Conservation (phyloP, 768 basidiomycete genomes). For the Russula sp. region DNA sequence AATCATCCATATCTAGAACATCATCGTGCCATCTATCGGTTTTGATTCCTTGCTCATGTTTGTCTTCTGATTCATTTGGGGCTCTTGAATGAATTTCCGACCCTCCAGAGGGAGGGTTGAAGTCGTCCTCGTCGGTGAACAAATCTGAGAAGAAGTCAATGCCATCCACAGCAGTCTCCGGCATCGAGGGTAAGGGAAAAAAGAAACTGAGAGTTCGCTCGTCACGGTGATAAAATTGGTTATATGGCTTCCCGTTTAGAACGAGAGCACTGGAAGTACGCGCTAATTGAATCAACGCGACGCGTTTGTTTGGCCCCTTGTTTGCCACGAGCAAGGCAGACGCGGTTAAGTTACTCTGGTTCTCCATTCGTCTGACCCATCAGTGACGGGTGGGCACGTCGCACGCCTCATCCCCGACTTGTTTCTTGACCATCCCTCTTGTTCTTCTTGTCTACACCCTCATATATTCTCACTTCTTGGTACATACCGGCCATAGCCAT, state of each 20-base stretch:
- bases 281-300: constrained; percentile 24
- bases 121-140: constrained; percentile 2
- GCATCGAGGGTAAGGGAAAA: neutral
- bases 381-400: constrained; percentile 5
- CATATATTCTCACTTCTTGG: neutral
- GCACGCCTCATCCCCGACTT: constrained; percentile 11
- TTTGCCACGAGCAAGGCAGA: constrained; percentile 5
- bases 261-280: too few relatives aligned
- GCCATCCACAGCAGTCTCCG: neutral
- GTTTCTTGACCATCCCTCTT: constrained; percentile 19
- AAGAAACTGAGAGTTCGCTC: neutral
- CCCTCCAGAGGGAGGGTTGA: neutral
- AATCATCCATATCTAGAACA: constrained; percentile 6
- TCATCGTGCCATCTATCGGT: constrained; percentile 4
- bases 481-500: constrained; percentile 25
- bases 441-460: neutral
- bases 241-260: neutral
- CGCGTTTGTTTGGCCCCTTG: constrained; percentile 31
- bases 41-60: neutral
- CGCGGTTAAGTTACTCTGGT: neutral
- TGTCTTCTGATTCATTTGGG: neutral
- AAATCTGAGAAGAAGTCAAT: constrained; percentile 7
- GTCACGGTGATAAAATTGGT: neutral
- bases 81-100: neutral
- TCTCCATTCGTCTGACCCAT: neutral